phyloP scores from a whole-genome alignment of 139 green algal genomes.

The Coelastrella sp. region DNA sequence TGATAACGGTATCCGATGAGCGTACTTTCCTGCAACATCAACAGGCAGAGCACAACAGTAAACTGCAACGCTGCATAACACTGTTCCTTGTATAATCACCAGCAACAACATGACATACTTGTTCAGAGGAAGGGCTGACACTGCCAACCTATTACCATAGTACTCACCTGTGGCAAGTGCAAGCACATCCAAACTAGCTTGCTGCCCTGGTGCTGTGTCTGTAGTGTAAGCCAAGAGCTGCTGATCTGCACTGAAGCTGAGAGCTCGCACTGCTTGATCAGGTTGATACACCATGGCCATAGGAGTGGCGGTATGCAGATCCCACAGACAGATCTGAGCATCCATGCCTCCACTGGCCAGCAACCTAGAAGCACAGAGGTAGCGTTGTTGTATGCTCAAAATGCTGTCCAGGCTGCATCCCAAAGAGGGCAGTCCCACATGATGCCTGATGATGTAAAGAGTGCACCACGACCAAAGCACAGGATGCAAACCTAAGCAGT shows the following conservation, averaged over 20 bases:
- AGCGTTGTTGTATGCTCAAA: no score
- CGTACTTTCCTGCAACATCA: not conserved
- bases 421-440: no score
- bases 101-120: not conserved
- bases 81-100: not conserved
- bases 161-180: not conserved
- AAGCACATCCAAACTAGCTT: conserved; percentile 30
- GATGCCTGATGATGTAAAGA: not conserved
- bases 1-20: not conserved
- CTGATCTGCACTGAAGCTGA: conserved; percentile 35
- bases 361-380: not conserved
- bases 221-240: conserved; percentile 15
- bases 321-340: conserved; percentile 4
- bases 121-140: no score
- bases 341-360: conserved; percentile 36
- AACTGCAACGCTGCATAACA: not conserved
- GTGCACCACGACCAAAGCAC: not conserved
- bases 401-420: no score
- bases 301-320: conserved; percentile 8
- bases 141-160: no score
- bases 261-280: conserved; percentile 17
- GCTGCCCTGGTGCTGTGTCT: not conserved
- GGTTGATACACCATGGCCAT: conserved; percentile 6
- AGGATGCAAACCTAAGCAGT: no score
- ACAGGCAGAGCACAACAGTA: not conserved